Evolutionary conservation across 352 stramenopile species (phyloP), one percentile per base, ranked within the genome.

Genomic region (Phytophthora pluvialis): DNA sequence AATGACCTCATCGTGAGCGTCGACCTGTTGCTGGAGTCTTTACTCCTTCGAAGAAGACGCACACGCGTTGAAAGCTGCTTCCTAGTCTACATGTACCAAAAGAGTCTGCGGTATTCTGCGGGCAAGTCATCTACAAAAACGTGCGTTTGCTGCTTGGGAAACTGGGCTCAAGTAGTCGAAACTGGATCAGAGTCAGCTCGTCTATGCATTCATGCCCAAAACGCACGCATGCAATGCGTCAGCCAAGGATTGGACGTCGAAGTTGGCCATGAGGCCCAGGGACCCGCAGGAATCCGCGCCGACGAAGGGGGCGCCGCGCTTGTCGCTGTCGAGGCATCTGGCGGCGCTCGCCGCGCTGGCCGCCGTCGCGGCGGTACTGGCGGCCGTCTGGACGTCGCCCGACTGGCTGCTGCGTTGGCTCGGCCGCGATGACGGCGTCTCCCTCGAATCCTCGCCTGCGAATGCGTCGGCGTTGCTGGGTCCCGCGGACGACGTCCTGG

Each of bases 331-430:
- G 39, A 53, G 48, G 38, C 43, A 40, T 45, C 61, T 59, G 11
- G 40, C 81, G 64, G 50, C 71, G 25, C 74, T 86, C 38, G 49
- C 77, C 18, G 54, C 75, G 45, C 43, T 81, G 11, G 64, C 77
- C 3, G 59, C 72, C 31, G 36, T 75, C 40, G 50, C 81, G 28
- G 78, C 75, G 42, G 54, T 83, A 31, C 51, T 83, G 18, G 75
- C 65, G n/a, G 56, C 61, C 32, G 42, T 69, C 39, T 78, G 61
- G 63, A 50, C 58, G 18, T 45, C 59, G 8, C 58, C 44, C 5
- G 21, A 57, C 25, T 62, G 32, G 51, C 5, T 51, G 59, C 36
- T 40, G 51, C 35, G 15, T 15, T 31, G 18, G 53, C 15, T n/a
- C n/a, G n/a, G n/a, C n/a, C n/a, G n/a, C n/a, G n/a, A n/a, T n/a